Conservation (phyloP, 345 rosid genomes). For the Abelmoschus esculentus region DNA sequence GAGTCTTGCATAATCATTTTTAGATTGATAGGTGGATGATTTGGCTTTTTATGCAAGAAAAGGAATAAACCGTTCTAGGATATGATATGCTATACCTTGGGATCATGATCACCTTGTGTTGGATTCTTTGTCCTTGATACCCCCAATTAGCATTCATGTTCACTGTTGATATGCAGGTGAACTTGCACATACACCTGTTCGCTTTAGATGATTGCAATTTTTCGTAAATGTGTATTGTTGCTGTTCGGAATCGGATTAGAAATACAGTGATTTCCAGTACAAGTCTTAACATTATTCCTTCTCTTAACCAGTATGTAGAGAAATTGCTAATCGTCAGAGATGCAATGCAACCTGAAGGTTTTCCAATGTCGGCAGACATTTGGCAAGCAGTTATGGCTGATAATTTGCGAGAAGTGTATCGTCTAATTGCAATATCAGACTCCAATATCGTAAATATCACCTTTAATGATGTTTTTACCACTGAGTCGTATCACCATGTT, state of each 20-base stretch:
- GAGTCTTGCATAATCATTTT: neutral
- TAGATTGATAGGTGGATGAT: neutral
- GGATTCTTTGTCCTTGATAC: neutral
- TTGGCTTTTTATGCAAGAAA: constrained; percentile 6
- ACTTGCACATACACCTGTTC: neutral
- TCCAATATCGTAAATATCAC: constrained; percentile 42
- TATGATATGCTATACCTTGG: neutral
- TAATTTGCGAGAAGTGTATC: constrained; percentile 63
- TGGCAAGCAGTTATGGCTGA: constrained; percentile 68
- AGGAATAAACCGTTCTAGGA: neutral
- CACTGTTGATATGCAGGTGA: neutral
- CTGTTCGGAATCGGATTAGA: neutral
- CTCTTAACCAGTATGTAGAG: constrained; percentile 52
- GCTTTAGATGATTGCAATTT: neutral
- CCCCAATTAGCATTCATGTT: neutral
- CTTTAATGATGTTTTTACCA: constrained; percentile 39
- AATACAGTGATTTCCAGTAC: neutral
- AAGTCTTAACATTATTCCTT: constrained; percentile 15
- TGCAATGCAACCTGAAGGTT: constrained; percentile 19
- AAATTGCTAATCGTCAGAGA: constrained; percentile 47
- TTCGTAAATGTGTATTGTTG: neutral
- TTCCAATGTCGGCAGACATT: constrained; percentile 27
- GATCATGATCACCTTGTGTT: neutral
- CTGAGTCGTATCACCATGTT: constrained; percentile 31
- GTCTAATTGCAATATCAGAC: constrained; percentile 49